A percentile compares a stretch with the other conserved stretches of the same genome.
Evolutionary conservation across 352 stramenopile species (phyloP).

Genomic region (Pythium sukuiense): DNA sequence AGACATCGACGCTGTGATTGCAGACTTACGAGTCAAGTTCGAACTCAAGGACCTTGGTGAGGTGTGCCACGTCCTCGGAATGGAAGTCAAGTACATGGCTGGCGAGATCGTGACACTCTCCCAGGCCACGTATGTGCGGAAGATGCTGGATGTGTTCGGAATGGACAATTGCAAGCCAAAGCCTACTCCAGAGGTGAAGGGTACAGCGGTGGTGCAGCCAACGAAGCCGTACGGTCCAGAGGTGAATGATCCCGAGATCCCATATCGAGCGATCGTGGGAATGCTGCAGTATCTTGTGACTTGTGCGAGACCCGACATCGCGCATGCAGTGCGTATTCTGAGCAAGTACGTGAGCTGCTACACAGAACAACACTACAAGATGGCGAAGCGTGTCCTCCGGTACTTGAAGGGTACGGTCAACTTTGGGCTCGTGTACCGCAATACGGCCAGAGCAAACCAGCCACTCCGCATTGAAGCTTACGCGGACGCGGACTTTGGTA

Average conservation of each 20-base stretch:
- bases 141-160: slow-evolving; percentile 12
- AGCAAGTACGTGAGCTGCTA: slow-evolving; percentile 12
- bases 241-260: slow-evolving; percentile 14
- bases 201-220: neutral
- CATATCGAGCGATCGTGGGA: slow-evolving; percentile 17
- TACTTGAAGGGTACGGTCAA: slow-evolving; percentile 14
- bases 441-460: neutral
- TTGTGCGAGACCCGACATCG: slow-evolving; percentile 15
- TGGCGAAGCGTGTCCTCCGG: slow-evolving; percentile 18
- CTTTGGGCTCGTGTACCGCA: slow-evolving; percentile 14
- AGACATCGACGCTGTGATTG: neutral
- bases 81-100: slow-evolving; percentile 4
- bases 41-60: slow-evolving; percentile 8
- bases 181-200: neutral
- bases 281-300: slow-evolving; percentile 19
- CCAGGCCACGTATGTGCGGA: slow-evolving; percentile 4
- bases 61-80: slow-evolving; percentile 9
- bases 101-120: slow-evolving; percentile 7
- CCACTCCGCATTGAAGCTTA: slow-evolving; percentile 12
- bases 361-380: slow-evolving; percentile 12
- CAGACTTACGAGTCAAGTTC: neutral
- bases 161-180: neutral
- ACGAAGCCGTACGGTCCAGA: slow-evolving; percentile 8
- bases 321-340: slow-evolving; percentile 17
- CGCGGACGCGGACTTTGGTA: slow-evolving; percentile 18